Percentiles rank a stretch among this genome's conserved stretches.
Evolutionary conservation across 768 basidiomycete genomes (phyloP).

Genomic region (Tricholoma matsutake): DNA sequence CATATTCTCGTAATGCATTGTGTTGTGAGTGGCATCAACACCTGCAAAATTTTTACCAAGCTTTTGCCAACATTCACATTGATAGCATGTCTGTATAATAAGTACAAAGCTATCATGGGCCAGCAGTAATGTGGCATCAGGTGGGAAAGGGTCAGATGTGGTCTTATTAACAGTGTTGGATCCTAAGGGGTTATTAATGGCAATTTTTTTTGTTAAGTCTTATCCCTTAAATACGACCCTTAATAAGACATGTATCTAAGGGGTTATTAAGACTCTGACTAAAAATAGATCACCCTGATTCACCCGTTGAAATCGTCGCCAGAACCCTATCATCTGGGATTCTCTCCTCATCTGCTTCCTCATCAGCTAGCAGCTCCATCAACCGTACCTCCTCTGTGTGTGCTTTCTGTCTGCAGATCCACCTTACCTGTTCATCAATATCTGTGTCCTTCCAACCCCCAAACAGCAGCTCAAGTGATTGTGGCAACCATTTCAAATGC

Average conservation of each 20-base stretch:
- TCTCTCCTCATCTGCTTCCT: conserved; percentile 6
- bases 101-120: too few relatives aligned
- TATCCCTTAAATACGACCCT: conserved; percentile 10
- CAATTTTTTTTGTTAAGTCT: conserved; percentile 7
- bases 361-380: conserved; percentile 17
- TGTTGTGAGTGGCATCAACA: too few relatives aligned
- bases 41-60: too few relatives aligned
- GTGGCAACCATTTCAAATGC: conserved; percentile 15
- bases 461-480: not conserved
- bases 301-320: conserved; percentile 1
- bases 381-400: conserved; percentile 15
- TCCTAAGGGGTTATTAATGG: too few relatives aligned
- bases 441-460: conserved; percentile 12
- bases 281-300: not conserved
- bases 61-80: too few relatives aligned
- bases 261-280: not conserved
- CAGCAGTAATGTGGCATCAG: too few relatives aligned
- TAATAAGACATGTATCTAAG: conserved; percentile 17
- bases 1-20: too few relatives aligned
- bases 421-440: conserved; percentile 7
- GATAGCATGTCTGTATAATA: too few relatives aligned
- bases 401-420: conserved; percentile 3
- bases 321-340: not conserved
- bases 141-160: too few relatives aligned
- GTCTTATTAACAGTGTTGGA: too few relatives aligned